Percentiles rank a stretch among this genome's conserved stretches.
phyloP scores from a whole-genome alignment of 2,329 filamentous ascomycete species.

The Bipolaris oryzae region DNA sequence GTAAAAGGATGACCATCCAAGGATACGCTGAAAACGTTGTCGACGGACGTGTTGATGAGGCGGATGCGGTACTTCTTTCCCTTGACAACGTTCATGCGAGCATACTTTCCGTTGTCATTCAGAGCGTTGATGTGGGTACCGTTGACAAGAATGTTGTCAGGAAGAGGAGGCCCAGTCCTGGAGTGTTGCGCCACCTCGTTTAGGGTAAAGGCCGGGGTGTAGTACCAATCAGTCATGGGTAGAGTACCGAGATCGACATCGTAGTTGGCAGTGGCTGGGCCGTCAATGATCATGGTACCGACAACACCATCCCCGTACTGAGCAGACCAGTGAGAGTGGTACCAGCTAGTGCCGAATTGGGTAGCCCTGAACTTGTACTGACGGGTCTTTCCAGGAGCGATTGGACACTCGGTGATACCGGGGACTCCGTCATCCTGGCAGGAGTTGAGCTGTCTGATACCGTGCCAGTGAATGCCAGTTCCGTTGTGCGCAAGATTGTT shows the following conservation, averaged over 20 bases:
- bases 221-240: conserved; percentile 69
- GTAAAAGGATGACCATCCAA: conserved; percentile 51
- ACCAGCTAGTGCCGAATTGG: conserved; percentile 54
- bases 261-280: conserved; percentile 52
- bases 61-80: conserved; percentile 63
- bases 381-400: conserved; percentile 62
- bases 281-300: conserved; percentile 50
- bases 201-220: conserved; percentile 39
- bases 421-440: conserved; percentile 63
- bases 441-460: conserved; percentile 48
- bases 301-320: conserved; percentile 54
- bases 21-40: conserved; percentile 41
- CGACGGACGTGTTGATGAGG: conserved; percentile 60
- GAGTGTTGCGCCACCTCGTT: conserved; percentile 42
- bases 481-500: conserved; percentile 52
- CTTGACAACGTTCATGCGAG: conserved; percentile 46
- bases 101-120: conserved; percentile 47
- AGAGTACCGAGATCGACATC: conserved; percentile 68
- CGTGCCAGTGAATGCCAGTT: conserved; percentile 60
- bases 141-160: conserved; percentile 58
- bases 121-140: conserved; percentile 60
- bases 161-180: conserved; percentile 41
- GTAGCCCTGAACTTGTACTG: conserved; percentile 65
- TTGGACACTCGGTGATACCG: conserved; percentile 65
- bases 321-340: conserved; percentile 52